phyloP scores from a whole-genome alignment of 2,329 filamentous ascomycete genomes.

The Parafenestella ontariensis region DNA sequence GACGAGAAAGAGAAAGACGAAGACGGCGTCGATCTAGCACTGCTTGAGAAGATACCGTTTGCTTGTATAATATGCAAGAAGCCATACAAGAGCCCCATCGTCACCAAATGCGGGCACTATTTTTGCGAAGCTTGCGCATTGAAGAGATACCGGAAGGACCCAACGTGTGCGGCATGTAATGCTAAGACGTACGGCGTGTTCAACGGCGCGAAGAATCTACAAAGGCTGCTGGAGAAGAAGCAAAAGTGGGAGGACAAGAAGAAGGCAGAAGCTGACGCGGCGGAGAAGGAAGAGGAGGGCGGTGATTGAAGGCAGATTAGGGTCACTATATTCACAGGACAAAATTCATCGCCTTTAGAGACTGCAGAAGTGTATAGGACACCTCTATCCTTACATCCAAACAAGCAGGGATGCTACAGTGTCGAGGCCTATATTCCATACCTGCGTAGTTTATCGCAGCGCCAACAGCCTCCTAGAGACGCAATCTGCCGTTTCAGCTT shows the following conservation, averaged over 20 bases:
- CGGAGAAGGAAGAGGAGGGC: constrained; percentile 31
- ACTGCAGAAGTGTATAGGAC: background rate
- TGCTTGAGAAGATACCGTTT: constrained; percentile 86
- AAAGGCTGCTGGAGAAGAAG: constrained; percentile 79
- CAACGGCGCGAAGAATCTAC: constrained; percentile 83
- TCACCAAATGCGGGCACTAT: constrained; percentile 93
- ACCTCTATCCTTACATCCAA: too few relatives aligned
- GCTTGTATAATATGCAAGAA: constrained; percentile 86
- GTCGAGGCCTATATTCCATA: too few relatives aligned
- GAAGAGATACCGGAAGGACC: constrained; percentile 84
- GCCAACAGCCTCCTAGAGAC: too few relatives aligned
- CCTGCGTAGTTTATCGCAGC: too few relatives aligned
- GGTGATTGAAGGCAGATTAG: constrained; percentile 18
- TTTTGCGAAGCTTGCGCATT: constrained; percentile 93
- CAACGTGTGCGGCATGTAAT: constrained; percentile 84
- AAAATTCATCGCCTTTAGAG: background rate
- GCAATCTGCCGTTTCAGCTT: too few relatives aligned
- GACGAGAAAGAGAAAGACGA: constrained; percentile 52
- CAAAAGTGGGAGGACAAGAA: constrained; percentile 65
- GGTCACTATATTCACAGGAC: background rate
- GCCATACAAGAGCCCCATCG: constrained; percentile 78
- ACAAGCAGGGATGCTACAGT: too few relatives aligned
- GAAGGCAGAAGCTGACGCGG: constrained; percentile 62
- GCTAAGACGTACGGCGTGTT: constrained; percentile 88
- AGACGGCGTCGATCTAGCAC: constrained; percentile 68